phyloP scores from a whole-genome alignment of 306 rosid genomes.

The Aeschynomene evenia region DNA sequence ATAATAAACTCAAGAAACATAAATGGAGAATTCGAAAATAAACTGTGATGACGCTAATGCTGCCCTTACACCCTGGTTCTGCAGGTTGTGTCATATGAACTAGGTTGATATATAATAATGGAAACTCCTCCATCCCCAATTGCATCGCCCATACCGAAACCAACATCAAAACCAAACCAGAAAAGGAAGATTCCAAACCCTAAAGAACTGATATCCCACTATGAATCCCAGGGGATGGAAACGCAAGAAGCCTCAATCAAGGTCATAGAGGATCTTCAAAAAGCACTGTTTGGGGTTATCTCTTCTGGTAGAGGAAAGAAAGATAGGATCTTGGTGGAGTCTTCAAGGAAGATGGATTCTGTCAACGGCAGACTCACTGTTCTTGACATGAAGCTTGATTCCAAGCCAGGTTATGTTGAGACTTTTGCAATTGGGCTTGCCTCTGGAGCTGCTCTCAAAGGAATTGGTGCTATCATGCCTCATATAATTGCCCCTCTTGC shows the following conservation, averaged over 20 bases:
- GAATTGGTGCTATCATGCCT: constrained; percentile 51
- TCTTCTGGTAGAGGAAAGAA: constrained; percentile 69
- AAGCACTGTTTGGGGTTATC: constrained; percentile 61
- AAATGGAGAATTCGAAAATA: not conserved
- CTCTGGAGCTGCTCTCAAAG: constrained; percentile 66
- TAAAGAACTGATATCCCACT: constrained; percentile 67
- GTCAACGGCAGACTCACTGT: constrained; percentile 49
- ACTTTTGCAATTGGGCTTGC: constrained; percentile 70
- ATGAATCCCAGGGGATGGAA: constrained; percentile 77
- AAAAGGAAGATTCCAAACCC: constrained; percentile 62
- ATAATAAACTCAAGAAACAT: not conserved
- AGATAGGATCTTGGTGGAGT: constrained; percentile 50
- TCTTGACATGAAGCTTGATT: constrained; percentile 73
- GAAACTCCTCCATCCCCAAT: not conserved
- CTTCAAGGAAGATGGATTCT: constrained; percentile 64
- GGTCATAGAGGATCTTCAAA: constrained; percentile 88
- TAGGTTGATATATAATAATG: constrained; percentile 23
- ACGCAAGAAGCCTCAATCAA: constrained; percentile 63
- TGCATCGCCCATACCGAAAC: not conserved
- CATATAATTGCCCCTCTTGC: constrained; percentile 53
- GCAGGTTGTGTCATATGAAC: not conserved
- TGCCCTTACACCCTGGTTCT: not conserved
- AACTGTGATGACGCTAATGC: not conserved
- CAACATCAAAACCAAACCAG: not conserved
- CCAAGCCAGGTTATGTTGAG: constrained; percentile 75